Evolutionary conservation across 2,329 filamentous ascomycete species (phyloP), one percentile per base, ranked within the genome.

Genomic region (Didymella pomorum): DNA sequence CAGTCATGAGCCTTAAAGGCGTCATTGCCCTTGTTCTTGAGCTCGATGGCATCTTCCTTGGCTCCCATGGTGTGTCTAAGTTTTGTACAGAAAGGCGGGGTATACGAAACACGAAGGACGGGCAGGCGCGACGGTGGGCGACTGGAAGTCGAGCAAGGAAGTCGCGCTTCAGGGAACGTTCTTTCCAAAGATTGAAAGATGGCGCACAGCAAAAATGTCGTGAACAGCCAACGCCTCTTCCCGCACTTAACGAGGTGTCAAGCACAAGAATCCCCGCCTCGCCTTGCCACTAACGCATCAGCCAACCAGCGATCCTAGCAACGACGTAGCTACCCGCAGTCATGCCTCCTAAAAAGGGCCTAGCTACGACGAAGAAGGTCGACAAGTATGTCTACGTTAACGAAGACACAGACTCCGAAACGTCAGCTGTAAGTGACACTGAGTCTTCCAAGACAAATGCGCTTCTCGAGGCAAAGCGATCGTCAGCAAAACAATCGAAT

Each of bases 11-110:
- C 83, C 56, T 88, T 87, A 79, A 98, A 98, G 52, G 93, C 93
- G 73, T 93, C 91, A 80, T 99, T 99, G 76, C 95, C 95, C 79
- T 96, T 86, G 78, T 96, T 90, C 82, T 99, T 99, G 69, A 96
- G 83, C 74, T 89, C 90, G 67, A 88, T 85, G 51, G 94, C 94
- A 77, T 91, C 87, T 76, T 91, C 88, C 51, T 78, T 76, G 63
- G 67, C 73, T 64, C 78, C 77, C 72, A 76, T 76, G 61, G 37
- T 70, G 47, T 25, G 43, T 58, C 18, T 50, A 47, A n/a, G 47
- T 31, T 35, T 53, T 56, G 64, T 50, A 56, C 61, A 63, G 56
- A 61, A 52, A 35, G 46, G 55, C 58, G 53, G 59, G 58, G 57
- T 58, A 28, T 50, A 50, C 48, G 50, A 62, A 49, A 52, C 54